Evolutionary conservation across 2,329 filamentous ascomycete species (phyloP).

Genomic region (Apiospora sp.): DNA sequence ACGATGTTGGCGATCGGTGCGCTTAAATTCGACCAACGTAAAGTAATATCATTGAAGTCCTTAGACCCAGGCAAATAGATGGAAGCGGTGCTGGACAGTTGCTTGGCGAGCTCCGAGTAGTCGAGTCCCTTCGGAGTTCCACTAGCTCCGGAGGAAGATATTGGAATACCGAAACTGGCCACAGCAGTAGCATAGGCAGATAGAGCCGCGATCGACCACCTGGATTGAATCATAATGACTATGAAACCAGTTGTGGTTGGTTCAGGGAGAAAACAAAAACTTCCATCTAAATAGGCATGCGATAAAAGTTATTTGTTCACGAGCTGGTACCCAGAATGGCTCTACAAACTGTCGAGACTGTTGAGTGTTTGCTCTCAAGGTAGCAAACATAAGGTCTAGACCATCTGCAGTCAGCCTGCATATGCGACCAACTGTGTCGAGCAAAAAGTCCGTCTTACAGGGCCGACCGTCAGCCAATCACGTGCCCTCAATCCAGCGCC

Average conservation of each 20-base stretch:
- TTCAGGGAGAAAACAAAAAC: background rate
- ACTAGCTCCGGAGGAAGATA: no score
- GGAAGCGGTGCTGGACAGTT: background rate
- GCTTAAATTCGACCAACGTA: constrained; percentile 55
- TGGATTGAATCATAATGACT: background rate
- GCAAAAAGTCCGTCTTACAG: background rate
- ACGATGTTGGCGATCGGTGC: constrained; percentile 54
- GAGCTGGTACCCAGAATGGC: background rate
- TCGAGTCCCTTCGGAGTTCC: background rate
- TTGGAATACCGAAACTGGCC: background rate
- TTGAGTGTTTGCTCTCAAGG: no score
- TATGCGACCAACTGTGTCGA: background rate
- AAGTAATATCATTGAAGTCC: constrained; percentile 48
- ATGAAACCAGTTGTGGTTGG: background rate
- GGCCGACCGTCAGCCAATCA: background rate
- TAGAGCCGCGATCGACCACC: background rate
- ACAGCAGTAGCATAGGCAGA: background rate
- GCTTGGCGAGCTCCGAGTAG: constrained; percentile 5
- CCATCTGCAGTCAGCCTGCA: background rate
- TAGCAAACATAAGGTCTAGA: background rate
- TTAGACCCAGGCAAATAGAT: constrained; percentile 43
- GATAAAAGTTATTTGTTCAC: background rate
- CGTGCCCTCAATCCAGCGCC: background rate
- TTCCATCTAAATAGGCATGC: background rate
- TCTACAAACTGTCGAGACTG: background rate